These are phyloP conservation scores for Cladobotryum protrusum DNA, from an alignment of 2,329 filamentous ascomycete species.

Conservation along the genomic window DNA sequence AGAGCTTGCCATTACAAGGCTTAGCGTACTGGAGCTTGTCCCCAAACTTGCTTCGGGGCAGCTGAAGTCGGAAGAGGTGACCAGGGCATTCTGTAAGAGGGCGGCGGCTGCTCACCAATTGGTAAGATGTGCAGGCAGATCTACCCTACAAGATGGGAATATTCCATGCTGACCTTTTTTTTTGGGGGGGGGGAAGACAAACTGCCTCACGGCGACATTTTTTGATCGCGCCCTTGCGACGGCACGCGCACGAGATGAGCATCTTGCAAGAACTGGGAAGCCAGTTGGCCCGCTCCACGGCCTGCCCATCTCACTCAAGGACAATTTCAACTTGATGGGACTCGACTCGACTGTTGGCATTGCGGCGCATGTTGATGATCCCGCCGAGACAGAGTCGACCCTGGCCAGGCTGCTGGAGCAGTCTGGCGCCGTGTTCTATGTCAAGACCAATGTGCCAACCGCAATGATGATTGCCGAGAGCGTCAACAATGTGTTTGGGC, in stretches of 20 bases:
- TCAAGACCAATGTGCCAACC: conserved; percentile 53
- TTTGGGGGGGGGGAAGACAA: conserved; percentile 33
- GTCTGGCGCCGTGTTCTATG: conserved; percentile 49
- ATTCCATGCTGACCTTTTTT: neutral
- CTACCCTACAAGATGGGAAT: neutral
- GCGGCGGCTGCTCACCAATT: conserved; percentile 53
- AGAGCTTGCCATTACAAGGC: conserved; percentile 43
- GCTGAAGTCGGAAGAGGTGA: conserved; percentile 35
- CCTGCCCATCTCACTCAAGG: conserved; percentile 61
- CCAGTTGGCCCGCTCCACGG: conserved; percentile 58
- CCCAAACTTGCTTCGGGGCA: conserved; percentile 29
- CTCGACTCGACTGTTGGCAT: conserved; percentile 60
- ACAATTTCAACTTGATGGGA: conserved; percentile 59
- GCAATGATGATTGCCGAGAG: conserved; percentile 65
- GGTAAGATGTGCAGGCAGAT: conserved; percentile 30
- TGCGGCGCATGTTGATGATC: conserved; percentile 52
- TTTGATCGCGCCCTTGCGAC: conserved; percentile 46
- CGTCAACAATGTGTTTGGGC: conserved; percentile 59
- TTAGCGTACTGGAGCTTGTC: conserved; percentile 36
- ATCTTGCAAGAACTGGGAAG: conserved; percentile 41
- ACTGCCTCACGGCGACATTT: conserved; percentile 48
- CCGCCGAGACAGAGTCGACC: conserved; percentile 38
- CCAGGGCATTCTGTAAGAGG: conserved; percentile 48
- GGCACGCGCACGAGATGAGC: conserved; percentile 44
- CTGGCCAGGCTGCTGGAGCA: conserved; percentile 37